These are phyloP conservation scores for Auricularia cornea DNA, from an alignment of 768 basidiomycete species.

Conservation along the genomic window DNA sequence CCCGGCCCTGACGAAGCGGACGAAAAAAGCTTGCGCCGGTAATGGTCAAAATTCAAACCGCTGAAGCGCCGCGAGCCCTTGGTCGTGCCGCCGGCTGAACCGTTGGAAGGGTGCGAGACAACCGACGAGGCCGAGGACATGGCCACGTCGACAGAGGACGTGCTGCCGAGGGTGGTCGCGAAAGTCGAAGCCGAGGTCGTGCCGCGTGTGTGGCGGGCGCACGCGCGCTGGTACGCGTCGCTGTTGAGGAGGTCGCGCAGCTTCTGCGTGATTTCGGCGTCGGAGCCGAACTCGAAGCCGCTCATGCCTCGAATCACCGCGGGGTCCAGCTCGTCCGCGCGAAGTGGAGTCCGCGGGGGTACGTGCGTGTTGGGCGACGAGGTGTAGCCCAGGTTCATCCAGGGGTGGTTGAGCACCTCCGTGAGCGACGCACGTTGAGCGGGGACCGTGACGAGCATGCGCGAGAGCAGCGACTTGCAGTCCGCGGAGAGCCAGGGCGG, in stretches of 20 bases:
- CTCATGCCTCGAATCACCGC: slow-evolving; percentile 85
- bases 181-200: slow-evolving; percentile 17
- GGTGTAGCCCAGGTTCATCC: slow-evolving; percentile 86
- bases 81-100: slow-evolving; percentile 20
- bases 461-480: slow-evolving; percentile 85
- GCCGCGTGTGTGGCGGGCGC: neutral
- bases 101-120: neutral
- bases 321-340: slow-evolving; percentile 79
- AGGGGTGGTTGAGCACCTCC: slow-evolving; percentile 82
- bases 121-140: neutral
- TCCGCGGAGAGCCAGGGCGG: slow-evolving; percentile 95
- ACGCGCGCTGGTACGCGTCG: slow-evolving; percentile 47
- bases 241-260: slow-evolving; percentile 66
- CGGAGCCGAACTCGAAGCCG: slow-evolving; percentile 92
- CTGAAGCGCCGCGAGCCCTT: slow-evolving; percentile 83
- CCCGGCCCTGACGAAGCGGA: slow-evolving; percentile 28
- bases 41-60: slow-evolving; percentile 74
- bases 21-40: slow-evolving; percentile 79
- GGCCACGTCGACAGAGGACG: neutral
- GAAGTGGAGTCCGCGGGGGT: slow-evolving; percentile 81
- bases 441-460: slow-evolving; percentile 96
- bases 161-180: slow-evolving; percentile 23
- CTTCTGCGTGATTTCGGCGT: slow-evolving; percentile 73
- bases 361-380: slow-evolving; percentile 78
- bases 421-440: slow-evolving; percentile 66